Percentiles rank a stretch among this genome's conserved stretches.
Conservation (phyloP, 148 eudicot species). For the Diospyros kaki region DNA sequence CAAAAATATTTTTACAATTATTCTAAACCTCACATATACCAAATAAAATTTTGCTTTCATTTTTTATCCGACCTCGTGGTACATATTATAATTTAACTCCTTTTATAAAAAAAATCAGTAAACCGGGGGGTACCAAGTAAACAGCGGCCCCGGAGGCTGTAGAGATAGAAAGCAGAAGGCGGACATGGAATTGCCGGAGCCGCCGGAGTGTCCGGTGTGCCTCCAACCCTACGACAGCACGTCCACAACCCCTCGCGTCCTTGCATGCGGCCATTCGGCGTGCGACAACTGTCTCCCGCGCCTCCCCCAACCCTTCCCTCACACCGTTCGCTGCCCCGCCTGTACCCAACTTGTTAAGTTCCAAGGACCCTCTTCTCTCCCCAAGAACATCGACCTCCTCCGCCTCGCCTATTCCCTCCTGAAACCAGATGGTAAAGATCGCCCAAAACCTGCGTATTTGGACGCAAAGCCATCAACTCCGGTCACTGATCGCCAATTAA, state of each 20-base stretch:
- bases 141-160: not conserved
- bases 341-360: constrained; percentile 66
- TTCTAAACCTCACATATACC: too few species aligned
- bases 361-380: constrained; percentile 52
- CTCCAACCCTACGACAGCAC: constrained; percentile 50
- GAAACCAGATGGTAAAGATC: not conserved
- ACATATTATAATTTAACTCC: too few species aligned
- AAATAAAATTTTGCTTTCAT: too few species aligned
- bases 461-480: not conserved
- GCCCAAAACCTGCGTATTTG: constrained; percentile 1
- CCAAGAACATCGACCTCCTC: constrained; percentile 84
- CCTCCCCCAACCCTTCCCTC: constrained; percentile 44
- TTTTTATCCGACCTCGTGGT: too few species aligned
- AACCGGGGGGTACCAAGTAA: too few species aligned
- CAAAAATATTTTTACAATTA: too few species aligned
- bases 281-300: constrained; percentile 57
- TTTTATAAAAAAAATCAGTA: too few species aligned
- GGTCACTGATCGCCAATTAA: constrained; percentile 17
- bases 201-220: constrained; percentile 89
- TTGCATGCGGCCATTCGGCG: constrained; percentile 77
- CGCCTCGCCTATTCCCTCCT: constrained; percentile 41
- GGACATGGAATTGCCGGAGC: constrained; percentile 33
- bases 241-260: constrained; percentile 61
- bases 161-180: not conserved
- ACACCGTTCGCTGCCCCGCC: constrained; percentile 61